Evolutionary conservation across 179 eudicot genomes (phyloP).

Genomic region (Monotropa hypopitys): DNA sequence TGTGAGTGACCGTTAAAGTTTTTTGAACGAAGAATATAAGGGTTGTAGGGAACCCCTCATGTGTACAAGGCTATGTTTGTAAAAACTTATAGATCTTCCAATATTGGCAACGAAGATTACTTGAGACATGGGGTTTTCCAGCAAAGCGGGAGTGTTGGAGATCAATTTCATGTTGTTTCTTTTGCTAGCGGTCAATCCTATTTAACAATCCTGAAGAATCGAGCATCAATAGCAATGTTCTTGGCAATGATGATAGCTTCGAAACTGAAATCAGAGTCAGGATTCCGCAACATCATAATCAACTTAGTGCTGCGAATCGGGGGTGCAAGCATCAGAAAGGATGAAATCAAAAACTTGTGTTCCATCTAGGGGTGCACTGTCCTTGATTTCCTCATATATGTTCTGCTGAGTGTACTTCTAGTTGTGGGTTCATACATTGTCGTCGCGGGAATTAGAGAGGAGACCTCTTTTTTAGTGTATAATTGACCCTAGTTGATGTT

Average conservation of each 20-base stretch:
- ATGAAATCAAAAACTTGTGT: not conserved
- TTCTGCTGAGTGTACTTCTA: constrained; percentile 20
- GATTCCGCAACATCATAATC: constrained; percentile 16
- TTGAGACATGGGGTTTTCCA: not conserved
- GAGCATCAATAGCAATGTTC: constrained; percentile 10
- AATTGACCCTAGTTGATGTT: not conserved
- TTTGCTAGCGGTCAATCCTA: constrained; percentile 6
- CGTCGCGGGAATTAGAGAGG: constrained; percentile 12
- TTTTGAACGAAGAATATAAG: too few relatives aligned
- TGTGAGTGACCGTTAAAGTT: too few relatives aligned
- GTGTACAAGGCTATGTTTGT: constrained; percentile 2
- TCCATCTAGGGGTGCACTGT: not conserved
- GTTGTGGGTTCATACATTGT: constrained; percentile 16
- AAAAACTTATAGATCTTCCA: not conserved
- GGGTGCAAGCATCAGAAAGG: constrained; percentile 38
- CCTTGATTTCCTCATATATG: not conserved
- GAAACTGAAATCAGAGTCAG: constrained; percentile 43
- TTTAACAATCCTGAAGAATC: constrained; percentile 5
- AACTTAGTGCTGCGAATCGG: constrained; percentile 6
- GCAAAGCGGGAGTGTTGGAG: constrained; percentile 1
- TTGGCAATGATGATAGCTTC: constrained; percentile 12
- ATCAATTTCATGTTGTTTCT: not conserved
- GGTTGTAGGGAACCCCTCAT: too few relatives aligned
- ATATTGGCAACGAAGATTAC: not conserved
- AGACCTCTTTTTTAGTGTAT: not conserved